Conservation (phyloP, 1,284 basidiomycete genomes). For the Ceratobasidium sp. region DNA sequence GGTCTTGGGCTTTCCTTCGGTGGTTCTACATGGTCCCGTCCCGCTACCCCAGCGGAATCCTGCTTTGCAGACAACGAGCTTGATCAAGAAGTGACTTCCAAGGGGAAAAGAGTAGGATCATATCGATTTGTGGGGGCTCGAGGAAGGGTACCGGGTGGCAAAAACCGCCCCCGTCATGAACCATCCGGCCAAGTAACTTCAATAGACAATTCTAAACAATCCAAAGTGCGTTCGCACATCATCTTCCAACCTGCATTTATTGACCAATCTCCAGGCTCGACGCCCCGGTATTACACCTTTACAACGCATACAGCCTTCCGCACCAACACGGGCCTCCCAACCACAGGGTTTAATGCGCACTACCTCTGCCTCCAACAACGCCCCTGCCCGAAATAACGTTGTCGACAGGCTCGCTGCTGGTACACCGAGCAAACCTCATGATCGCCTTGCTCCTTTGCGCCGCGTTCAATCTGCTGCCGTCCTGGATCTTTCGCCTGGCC, state of each 20-base stretch:
- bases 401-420: conserved; percentile 15
- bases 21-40: conserved; percentile 26
- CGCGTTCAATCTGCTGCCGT: conserved; percentile 30
- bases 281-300: conserved; percentile 30
- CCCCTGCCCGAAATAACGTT: neutral
- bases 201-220: conserved; percentile 20
- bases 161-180: neutral
- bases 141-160: neutral
- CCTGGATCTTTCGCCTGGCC: conserved; percentile 8
- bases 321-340: conserved; percentile 3
- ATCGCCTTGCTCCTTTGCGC: conserved; percentile 12
- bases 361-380: neutral
- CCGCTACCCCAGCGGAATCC: conserved; percentile 29
- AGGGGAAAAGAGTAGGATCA: neutral
- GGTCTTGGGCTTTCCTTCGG: conserved; percentile 25
- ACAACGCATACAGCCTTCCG: conserved; percentile 19
- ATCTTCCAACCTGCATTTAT: neutral
- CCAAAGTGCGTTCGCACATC: conserved; percentile 8
- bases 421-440: neutral
- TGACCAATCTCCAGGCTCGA: neutral
- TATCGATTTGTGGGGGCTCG: neutral
- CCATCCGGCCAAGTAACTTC: neutral
- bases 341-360: conserved; percentile 5
- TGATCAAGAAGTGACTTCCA: conserved; percentile 1
- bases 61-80: conserved; percentile 25